Percentiles rank a stretch among this genome's conserved stretches.
phyloP scores from a whole-genome alignment of 768 basidiomycete genomes.

The Kwoniella heveanensis region DNA sequence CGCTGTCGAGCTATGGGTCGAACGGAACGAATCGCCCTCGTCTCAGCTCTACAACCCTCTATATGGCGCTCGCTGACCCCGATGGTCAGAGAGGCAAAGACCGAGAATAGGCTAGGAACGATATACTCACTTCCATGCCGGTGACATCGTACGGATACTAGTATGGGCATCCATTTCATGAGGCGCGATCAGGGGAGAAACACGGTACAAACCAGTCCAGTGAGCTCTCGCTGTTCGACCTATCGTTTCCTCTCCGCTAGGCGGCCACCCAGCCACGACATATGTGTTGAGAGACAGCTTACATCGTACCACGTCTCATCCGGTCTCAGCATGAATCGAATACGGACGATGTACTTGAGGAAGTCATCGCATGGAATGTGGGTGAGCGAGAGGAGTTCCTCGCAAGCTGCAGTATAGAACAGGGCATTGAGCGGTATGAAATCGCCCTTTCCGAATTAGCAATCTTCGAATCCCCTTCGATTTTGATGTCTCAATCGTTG shows the following conservation, averaged over 20 bases:
- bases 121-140: conserved; percentile 26
- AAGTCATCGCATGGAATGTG: conserved; percentile 14
- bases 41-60: too few relatives aligned
- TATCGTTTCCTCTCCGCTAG: too few relatives aligned
- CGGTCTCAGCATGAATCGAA: conserved; percentile 22
- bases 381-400: conserved; percentile 17
- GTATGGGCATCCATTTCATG: too few relatives aligned
- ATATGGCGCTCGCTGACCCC: too few relatives aligned
- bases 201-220: neutral
- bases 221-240: too few relatives aligned
- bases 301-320: conserved; percentile 31
- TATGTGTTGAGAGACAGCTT: conserved; percentile 5
- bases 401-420: too few relatives aligned
- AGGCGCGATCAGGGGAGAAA: too few relatives aligned
- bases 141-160: conserved; percentile 36
- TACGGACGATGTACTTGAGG: conserved; percentile 33
- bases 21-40: neutral
- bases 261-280: too few relatives aligned
- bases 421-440: too few relatives aligned
- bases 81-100: neutral
- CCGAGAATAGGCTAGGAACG: neutral
- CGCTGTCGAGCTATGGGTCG: neutral
- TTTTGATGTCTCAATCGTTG: too few relatives aligned
- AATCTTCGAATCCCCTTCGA: too few relatives aligned
- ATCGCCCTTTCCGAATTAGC: too few relatives aligned